Evolutionary conservation across 345 rosid genomes (phyloP), one percentile per base, ranked within the genome.

Genomic region (Eutrema japonicum): DNA sequence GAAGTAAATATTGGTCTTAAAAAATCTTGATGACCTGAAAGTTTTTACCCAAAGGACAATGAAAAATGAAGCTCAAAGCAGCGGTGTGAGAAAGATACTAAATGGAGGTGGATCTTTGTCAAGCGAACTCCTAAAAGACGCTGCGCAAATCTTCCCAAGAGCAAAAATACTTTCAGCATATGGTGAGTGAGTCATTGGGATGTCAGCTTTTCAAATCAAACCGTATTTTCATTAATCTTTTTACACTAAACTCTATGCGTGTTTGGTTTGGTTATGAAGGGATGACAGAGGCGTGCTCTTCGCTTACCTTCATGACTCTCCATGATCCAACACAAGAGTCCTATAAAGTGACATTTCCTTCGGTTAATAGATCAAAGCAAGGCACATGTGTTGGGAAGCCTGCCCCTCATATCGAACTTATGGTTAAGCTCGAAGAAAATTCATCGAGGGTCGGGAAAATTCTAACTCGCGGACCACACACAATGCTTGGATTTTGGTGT

Each of bases 101-200:
- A 89, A 94, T 65, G 96, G 98, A 77, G 96, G 88, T n/a, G 97
- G 98, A 46, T 77, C 89, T 71, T 79, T 94, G 58, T 76, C 98
- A 26, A 48, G 37, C 51, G 66, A 83, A 71, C 87, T 88, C 58
- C 74, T 82, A 10, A 64, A 77, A 75, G 88, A 79, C 51, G 88
- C 89, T 4, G 32, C 38, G 5, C 75, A 48, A 29, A 68, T 63
- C 49, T 94, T 91, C 74, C 91, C 96, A 26, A 76, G 54, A 30
- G 92, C 98, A 18, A 89, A 77, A 78, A 80, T 91, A 68, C 46
- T 84, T 63, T 91, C 97, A 40, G 97, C 96, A 12, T 93, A 88
- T 73, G 97, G 96, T 89, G 36, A 30, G 93, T 89, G 42, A 36
- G 87, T 74, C 37, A 38, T 30, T 70, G 27, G 66, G 35, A 18